Evolutionary conservation across 2,329 filamentous ascomycete genomes (phyloP).

Genomic region (Blastomyces parvus): DNA sequence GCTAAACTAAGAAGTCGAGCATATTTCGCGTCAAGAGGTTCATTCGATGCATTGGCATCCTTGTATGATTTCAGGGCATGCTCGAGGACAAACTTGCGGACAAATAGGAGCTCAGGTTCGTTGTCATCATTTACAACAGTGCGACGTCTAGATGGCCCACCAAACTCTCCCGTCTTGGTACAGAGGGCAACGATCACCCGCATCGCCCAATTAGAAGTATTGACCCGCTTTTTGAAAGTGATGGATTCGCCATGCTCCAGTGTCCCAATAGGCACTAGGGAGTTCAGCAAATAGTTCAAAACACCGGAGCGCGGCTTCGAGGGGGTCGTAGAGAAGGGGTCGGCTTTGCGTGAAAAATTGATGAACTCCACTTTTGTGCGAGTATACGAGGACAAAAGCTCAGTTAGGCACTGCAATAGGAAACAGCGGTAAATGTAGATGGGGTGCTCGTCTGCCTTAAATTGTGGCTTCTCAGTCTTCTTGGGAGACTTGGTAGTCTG

Average conservation of each 20-base stretch:
- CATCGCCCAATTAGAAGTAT: slow-evolving; percentile 78
- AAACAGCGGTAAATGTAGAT: slow-evolving; percentile 97
- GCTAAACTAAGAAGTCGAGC: slow-evolving; percentile 76
- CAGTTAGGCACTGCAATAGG: slow-evolving; percentile 80
- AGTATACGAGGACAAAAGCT: slow-evolving; percentile 84
- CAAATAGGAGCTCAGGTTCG: slow-evolving; percentile 59
- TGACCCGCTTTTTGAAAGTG: slow-evolving; percentile 69
- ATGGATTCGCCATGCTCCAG: slow-evolving; percentile 65
- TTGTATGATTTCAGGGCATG: slow-evolving; percentile 88
- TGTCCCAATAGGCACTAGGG: slow-evolving; percentile 58
- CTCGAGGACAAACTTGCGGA: slow-evolving; percentile 89
- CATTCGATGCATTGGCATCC: slow-evolving; percentile 68
- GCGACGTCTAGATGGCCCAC: slow-evolving; percentile 47
- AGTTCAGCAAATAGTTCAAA: slow-evolving; percentile 84
- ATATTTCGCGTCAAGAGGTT: slow-evolving; percentile 77
- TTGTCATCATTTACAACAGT: slow-evolving; percentile 32
- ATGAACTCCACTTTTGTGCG: slow-evolving; percentile 97
- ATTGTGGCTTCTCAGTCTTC: slow-evolving; percentile 60
- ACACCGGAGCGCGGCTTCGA: slow-evolving; percentile 90
- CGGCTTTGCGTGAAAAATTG: slow-evolving; percentile 91
- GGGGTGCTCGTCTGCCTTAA: slow-evolving; percentile 86
- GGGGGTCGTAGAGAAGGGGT: slow-evolving; percentile 72
- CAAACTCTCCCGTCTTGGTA: slow-evolving; percentile 72
- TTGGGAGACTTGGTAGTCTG: slow-evolving; percentile 33
- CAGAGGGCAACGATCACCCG: slow-evolving; percentile 79